Evolutionary conservation across 2,329 filamentous ascomycete species (phyloP).

Genomic region (Phyllachora maydis): DNA sequence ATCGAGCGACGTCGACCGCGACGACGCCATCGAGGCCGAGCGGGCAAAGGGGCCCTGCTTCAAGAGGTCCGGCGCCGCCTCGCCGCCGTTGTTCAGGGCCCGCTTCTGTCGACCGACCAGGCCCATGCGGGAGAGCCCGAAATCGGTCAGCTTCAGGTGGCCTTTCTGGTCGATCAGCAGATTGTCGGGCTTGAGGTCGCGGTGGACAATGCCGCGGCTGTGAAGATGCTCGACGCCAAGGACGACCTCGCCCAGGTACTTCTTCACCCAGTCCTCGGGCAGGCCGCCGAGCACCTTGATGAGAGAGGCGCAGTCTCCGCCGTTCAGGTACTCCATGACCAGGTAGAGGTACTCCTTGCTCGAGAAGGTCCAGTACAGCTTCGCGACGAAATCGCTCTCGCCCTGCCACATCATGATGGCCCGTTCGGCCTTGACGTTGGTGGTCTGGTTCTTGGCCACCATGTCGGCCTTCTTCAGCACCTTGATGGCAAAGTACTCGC

Average conservation of each 20-base stretch:
- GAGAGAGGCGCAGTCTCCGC: slow-evolving; percentile 87
- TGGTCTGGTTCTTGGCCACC: slow-evolving; percentile 98
- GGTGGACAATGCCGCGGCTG: slow-evolving; percentile 83
- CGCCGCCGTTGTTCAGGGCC: slow-evolving; percentile 56
- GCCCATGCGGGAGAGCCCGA: slow-evolving; percentile 93
- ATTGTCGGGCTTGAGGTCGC: slow-evolving; percentile 93
- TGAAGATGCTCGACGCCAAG: slow-evolving; percentile 95
- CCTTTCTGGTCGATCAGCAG: slow-evolving; percentile 92
- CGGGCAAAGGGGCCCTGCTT: slow-evolving; percentile 84
- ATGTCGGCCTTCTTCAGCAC: slow-evolving; percentile 99
- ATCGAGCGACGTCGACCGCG: slow-evolving; percentile 84
- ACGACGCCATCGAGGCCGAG: slow-evolving; percentile 69
- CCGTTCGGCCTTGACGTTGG: slow-evolving; percentile 94
- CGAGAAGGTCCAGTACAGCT: slow-evolving; percentile 98
- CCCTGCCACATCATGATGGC: slow-evolving; percentile 99
- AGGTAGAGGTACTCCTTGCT: slow-evolving; percentile 98
- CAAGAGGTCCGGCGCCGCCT: slow-evolving; percentile 78
- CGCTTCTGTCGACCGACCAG: slow-evolving; percentile 91
- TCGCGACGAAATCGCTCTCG: slow-evolving; percentile 96
- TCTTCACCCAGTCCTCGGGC: slow-evolving; percentile 94
- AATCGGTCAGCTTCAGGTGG: slow-evolving; percentile 92
- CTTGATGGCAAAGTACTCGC: slow-evolving; percentile 97
- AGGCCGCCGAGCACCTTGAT: slow-evolving; percentile 87
- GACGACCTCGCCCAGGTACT: slow-evolving; percentile 89
- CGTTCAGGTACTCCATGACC: slow-evolving; percentile 98